Conservation (phyloP, 257 asterid genomes). For the Orobanche coerulescens region DNA sequence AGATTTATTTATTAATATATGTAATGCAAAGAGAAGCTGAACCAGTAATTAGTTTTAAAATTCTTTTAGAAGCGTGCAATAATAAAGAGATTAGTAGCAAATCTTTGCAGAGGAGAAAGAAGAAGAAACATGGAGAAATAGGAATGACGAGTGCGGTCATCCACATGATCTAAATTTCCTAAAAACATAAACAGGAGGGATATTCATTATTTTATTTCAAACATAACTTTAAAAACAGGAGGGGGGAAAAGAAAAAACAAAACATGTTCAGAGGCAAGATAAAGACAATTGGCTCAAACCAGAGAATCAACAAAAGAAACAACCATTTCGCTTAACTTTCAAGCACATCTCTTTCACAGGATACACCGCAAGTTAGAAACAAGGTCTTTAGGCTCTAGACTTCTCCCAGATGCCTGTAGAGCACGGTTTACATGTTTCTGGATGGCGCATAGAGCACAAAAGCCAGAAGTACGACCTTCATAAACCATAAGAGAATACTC, state of each 20-base stretch:
- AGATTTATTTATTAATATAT: background rate
- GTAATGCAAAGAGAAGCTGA: background rate
- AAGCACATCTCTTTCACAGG: conserved; percentile 29
- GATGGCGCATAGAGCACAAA: conserved; percentile 96
- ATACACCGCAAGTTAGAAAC: conserved; percentile 94
- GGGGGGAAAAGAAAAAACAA: background rate
- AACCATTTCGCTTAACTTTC: background rate
- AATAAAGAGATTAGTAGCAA: background rate
- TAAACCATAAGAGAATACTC: conserved; percentile 17
- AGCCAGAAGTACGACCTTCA: conserved; percentile 88
- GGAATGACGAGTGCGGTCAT: background rate
- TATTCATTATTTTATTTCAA: background rate
- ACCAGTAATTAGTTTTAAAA: background rate
- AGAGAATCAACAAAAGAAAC: background rate
- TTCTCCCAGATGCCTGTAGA: conserved; percentile 86
- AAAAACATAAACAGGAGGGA: background rate
- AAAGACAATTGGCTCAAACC: background rate
- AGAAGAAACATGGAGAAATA: background rate
- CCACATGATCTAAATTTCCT: background rate
- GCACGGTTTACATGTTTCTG: conserved; percentile 97
- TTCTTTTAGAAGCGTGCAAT: background rate
- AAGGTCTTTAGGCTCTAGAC: conserved; percentile 91
- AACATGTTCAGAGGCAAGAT: background rate
- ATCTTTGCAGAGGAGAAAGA: background rate
- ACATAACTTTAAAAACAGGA: background rate